Evolutionary conservation across 2,329 filamentous ascomycete species (phyloP), one percentile per base, ranked within the genome.

Genomic region (Podosphaera fusca): DNA sequence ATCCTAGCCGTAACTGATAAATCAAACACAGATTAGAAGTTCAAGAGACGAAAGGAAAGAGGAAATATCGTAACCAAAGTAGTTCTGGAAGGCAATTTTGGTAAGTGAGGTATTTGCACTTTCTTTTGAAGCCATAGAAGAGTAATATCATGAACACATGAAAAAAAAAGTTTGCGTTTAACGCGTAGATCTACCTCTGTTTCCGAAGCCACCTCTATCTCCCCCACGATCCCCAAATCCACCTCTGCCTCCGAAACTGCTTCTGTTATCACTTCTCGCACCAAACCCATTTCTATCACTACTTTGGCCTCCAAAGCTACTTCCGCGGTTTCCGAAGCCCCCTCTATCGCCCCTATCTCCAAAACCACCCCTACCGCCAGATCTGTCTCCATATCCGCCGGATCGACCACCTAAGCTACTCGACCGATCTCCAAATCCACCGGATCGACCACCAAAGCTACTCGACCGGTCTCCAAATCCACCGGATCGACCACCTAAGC

Each of bases 341-440:
- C 59, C 46, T 14, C 46, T 4, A 14, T n/a, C 49, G 30, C 49
- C 49, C 9, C 49, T 9, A 33, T 14, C 31, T 31, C 6, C 49
- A 33, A 52, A 52, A 30, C 49, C 8, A 50, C 6, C 46, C 5
- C 55, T 57, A 30, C 42, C 55, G 56, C 8, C 30, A 2, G n/a
- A 4, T 8, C 49, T 6, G 8, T 51, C 57, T 35, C 59, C 56
- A 58, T 55, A 59, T 36, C 59, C 58, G n/a, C 62, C 58, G 6
- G 58, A 38, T 29, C 45, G 52, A 56, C 59, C 58, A 35, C 57
- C 38, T 47, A 58, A 60, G 21, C 59, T 55, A 52, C 21, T 21
- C 21, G 21, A 21, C 49, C 55, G 30, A 46, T 52, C 58, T 36
- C 59, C 59, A 40, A 55, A 59, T 1, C 57, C 58, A 50, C 58